Conservation (phyloP, 225 moss, liverwort and hornwort genomes). For the Bryum argenteum region DNA sequence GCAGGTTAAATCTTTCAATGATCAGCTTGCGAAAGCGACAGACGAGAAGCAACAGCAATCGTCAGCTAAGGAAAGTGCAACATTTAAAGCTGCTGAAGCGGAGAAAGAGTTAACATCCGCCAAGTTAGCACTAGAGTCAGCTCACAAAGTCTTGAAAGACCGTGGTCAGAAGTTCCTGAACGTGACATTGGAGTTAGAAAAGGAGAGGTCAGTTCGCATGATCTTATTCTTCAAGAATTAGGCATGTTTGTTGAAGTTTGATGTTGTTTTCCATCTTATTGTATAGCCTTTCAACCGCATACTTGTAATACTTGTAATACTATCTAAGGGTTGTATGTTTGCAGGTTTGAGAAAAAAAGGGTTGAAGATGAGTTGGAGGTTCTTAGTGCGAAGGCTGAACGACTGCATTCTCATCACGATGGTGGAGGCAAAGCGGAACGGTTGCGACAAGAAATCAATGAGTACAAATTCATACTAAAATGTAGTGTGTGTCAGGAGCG, state of each 20-base stretch:
- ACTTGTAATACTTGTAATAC: not conserved
- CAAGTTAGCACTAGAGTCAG: slow-evolving; percentile 61
- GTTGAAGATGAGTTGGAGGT: slow-evolving; percentile 76
- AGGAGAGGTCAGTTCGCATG: slow-evolving; percentile 63
- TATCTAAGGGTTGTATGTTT: slow-evolving; percentile 3
- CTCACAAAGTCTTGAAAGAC: slow-evolving; percentile 70
- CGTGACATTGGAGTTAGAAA: slow-evolving; percentile 72
- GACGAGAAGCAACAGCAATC: slow-evolving; percentile 77
- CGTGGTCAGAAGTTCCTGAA: slow-evolving; percentile 68
- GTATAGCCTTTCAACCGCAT: not conserved
- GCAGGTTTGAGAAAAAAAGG: slow-evolving; percentile 87
- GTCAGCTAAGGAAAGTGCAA: slow-evolving; percentile 70
- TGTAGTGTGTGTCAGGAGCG: slow-evolving; percentile 93
- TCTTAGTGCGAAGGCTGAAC: slow-evolving; percentile 52
- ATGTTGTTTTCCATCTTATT: slow-evolving; percentile 3
- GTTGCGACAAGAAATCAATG: slow-evolving; percentile 88
- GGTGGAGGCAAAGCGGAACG: slow-evolving; percentile 62
- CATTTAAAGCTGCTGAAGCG: slow-evolving; percentile 65
- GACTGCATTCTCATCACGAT: slow-evolving; percentile 56
- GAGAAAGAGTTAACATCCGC: slow-evolving; percentile 73
- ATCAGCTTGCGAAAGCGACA: slow-evolving; percentile 80
- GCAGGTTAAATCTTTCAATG: slow-evolving; percentile 71
- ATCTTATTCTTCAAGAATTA: not conserved
- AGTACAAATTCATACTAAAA: slow-evolving; percentile 80
- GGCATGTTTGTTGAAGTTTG: not conserved